Evolutionary conservation across 768 basidiomycete species (phyloP).

Genomic region (Mycena polygramma): DNA sequence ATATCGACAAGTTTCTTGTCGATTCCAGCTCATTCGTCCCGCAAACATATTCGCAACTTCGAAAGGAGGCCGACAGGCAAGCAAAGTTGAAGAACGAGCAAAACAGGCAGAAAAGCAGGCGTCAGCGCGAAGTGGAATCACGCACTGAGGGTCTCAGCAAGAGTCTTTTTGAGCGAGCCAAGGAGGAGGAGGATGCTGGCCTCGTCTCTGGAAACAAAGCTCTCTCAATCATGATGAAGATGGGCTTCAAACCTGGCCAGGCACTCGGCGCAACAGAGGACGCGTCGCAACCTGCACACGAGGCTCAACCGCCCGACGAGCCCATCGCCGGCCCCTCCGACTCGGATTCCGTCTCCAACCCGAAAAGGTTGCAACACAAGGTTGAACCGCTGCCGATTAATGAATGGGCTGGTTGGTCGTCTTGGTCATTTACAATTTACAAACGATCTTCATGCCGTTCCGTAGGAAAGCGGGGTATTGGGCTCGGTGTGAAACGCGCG

Average conservation of each 20-base stretch:
- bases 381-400: constrained; percentile 79
- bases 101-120: constrained; percentile 72
- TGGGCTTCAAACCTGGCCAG: constrained; percentile 92
- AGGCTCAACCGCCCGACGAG: constrained; percentile 2
- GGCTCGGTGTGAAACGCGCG: constrained; percentile 72
- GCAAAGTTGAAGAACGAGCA: constrained; percentile 76
- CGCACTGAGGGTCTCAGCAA: constrained; percentile 83
- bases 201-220: constrained; percentile 76
- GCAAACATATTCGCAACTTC: constrained; percentile 78
- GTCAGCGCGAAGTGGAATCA: constrained; percentile 79
- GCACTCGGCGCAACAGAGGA: constrained; percentile 68
- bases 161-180: constrained; percentile 84
- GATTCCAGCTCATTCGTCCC: constrained; percentile 55
- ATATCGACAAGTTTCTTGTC: constrained; percentile 78
- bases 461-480: constrained; percentile 84
- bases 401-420: constrained; percentile 82
- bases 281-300: constrained; percentile 12
- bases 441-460: constrained; percentile 30
- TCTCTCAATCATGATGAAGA: constrained; percentile 91
- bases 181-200: constrained; percentile 71
- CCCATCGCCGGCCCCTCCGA: constrained; percentile 15
- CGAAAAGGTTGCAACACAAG: constrained; percentile 55
- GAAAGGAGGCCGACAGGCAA: constrained; percentile 73
- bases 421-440: constrained; percentile 1
- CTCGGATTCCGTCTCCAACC: constrained; percentile 2